Conservation (phyloP, 108 stramenopile species). For the Cyclostephanos tholiformis region DNA sequence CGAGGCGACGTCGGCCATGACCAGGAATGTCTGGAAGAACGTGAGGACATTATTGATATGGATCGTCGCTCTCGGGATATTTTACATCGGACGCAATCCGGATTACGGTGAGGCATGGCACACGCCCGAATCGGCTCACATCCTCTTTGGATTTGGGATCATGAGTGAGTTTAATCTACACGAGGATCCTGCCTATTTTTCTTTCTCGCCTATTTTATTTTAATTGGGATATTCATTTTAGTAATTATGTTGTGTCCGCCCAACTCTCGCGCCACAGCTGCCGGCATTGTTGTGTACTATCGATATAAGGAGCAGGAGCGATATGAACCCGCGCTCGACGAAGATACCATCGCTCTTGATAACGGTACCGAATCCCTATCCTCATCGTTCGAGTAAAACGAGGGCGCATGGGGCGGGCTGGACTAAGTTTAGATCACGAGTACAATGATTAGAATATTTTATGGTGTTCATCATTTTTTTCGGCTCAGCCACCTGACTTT, state of each 20-base stretch:
- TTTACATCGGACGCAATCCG: slow-evolving; percentile 33
- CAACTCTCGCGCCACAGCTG: neutral
- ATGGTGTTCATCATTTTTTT: neutral
- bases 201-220: neutral
- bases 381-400: too few species aligned
- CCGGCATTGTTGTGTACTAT: slow-evolving; percentile 8
- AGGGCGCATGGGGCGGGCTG: too few species aligned
- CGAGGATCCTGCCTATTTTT: too few species aligned
- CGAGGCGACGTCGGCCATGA: slow-evolving; percentile 54
- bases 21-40: slow-evolving; percentile 61
- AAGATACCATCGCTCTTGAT: too few species aligned
- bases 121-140: slow-evolving; percentile 32
- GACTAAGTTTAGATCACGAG: too few species aligned
- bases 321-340: neutral
- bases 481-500: slow-evolving; percentile 1
- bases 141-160: slow-evolving; percentile 37
- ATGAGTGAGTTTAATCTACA: slow-evolving; percentile 17
- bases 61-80: slow-evolving; percentile 42
- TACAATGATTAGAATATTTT: too few species aligned
- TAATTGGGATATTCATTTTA: neutral
- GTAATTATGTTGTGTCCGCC: neutral
- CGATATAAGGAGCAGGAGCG: slow-evolving; percentile 3
- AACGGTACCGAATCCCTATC: too few species aligned
- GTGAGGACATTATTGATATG: slow-evolving; percentile 45
- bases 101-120: slow-evolving; percentile 48